A percentile compares a stretch with the other conserved stretches of the same genome.
Conservation (phyloP, 805 yeast species). For the Teunomyces pallodes region DNA sequence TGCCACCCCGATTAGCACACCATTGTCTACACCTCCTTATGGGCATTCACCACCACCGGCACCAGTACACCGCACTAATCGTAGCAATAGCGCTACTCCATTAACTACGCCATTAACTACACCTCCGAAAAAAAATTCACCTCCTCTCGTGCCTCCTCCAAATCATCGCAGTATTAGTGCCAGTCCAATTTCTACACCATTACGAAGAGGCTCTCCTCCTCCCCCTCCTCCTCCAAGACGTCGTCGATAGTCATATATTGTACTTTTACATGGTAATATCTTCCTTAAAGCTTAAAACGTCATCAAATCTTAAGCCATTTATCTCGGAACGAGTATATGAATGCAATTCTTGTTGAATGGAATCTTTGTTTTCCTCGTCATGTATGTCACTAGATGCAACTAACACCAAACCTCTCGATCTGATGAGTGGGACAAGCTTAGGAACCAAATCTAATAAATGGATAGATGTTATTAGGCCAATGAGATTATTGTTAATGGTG, state of each 20-base stretch:
- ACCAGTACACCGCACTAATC: neutral
- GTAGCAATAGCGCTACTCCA: neutral
- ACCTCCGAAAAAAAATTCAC: neutral
- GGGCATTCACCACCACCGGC: constrained; percentile 22
- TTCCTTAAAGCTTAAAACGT: constrained; percentile 67
- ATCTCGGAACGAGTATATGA: constrained; percentile 44
- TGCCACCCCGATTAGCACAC: neutral
- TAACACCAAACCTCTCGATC: constrained; percentile 77
- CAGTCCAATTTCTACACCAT: neutral
- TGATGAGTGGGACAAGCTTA: constrained; percentile 66
- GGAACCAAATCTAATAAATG: constrained; percentile 73
- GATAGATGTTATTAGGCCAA: constrained; percentile 79
- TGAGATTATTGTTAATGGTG: constrained; percentile 75
- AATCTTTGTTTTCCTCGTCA: constrained; percentile 24
- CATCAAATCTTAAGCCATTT: constrained; percentile 67
- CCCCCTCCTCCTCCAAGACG: constrained; percentile 39
- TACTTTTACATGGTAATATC: constrained; percentile 27
- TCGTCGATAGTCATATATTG: constrained; percentile 12
- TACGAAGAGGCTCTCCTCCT: constrained; percentile 17
- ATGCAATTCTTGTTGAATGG: constrained; percentile 31
- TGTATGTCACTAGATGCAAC: constrained; percentile 59
- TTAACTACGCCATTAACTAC: neutral
- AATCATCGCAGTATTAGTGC: neutral
- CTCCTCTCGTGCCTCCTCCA: constrained; percentile 2
- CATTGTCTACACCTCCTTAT: neutral